phyloP scores from a whole-genome alignment of 108 stramenopile species.

The Cyclotella distinguenda region DNA sequence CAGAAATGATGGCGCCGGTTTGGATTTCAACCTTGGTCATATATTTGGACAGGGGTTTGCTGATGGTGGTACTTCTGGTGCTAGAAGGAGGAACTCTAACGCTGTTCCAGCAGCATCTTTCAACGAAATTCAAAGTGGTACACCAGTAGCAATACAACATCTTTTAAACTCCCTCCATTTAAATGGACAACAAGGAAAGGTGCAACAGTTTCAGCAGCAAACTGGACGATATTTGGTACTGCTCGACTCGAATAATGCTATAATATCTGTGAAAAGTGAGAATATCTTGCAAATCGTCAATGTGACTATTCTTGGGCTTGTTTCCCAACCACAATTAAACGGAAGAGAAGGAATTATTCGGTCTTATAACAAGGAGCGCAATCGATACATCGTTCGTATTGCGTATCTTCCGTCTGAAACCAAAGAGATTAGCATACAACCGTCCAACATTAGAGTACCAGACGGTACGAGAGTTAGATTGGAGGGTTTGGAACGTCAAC shows the following conservation, averaged over 20 bases:
- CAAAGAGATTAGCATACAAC: slow-evolving; percentile 36
- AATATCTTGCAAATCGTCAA: slow-evolving; percentile 30
- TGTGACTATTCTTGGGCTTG: slow-evolving; percentile 23
- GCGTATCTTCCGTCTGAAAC: slow-evolving; percentile 9
- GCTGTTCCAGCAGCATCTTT: slow-evolving; percentile 9
- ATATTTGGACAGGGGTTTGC: slow-evolving; percentile 1
- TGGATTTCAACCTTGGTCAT: neutral
- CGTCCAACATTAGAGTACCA: slow-evolving; percentile 31
- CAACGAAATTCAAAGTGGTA: slow-evolving; percentile 22
- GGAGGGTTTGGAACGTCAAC: slow-evolving; percentile 29
- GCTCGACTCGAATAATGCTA: slow-evolving; percentile 16
- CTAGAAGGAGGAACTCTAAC: slow-evolving; percentile 1
- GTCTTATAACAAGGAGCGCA: slow-evolving; percentile 25
- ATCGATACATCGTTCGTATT: slow-evolving; percentile 40
- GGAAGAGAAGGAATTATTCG: slow-evolving; percentile 22
- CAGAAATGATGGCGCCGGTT: neutral
- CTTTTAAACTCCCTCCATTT: slow-evolving; percentile 42
- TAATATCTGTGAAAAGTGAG: slow-evolving; percentile 21
- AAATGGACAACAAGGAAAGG: slow-evolving; percentile 22
- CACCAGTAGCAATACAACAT: slow-evolving; percentile 31
- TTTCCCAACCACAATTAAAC: slow-evolving; percentile 27
- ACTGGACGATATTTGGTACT: slow-evolving; percentile 21
- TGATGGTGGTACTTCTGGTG: neutral
- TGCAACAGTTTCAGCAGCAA: slow-evolving; percentile 11
- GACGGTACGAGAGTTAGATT: slow-evolving; percentile 32